A percentile compares a stretch with the other conserved stretches of the same genome.
These are phyloP conservation scores for Colletotrichum noveboracense DNA, from an alignment of 2,329 filamentous ascomycete genomes.

Conservation along the genomic window DNA sequence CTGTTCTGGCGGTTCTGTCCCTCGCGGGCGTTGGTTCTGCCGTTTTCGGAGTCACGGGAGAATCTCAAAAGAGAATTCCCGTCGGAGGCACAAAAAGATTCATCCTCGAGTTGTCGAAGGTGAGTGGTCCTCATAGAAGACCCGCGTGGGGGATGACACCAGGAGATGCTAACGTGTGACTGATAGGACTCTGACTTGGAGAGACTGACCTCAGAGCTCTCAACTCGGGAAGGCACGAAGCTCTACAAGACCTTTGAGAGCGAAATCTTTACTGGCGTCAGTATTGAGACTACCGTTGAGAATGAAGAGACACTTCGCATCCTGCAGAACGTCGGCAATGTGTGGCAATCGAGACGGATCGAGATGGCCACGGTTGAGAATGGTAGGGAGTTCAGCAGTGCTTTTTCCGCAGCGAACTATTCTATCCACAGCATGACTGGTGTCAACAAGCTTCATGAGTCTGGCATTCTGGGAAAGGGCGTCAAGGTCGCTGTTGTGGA, in stretches of 20 bases:
- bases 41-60: not conserved
- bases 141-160: rapidly evolving
- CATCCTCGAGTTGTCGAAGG: slow-evolving; percentile 14
- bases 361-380: not conserved
- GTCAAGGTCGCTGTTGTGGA: slow-evolving; percentile 44
- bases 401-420: slow-evolving; percentile 27
- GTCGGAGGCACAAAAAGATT: not conserved
- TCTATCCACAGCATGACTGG: slow-evolving; percentile 43
- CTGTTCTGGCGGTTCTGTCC: not conserved
- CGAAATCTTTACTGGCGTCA: slow-evolving; percentile 17
- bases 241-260: slow-evolving; percentile 12
- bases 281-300: not conserved
- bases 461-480: slow-evolving; percentile 41
- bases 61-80: not conserved
- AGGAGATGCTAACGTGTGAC: not conserved
- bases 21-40: not conserved
- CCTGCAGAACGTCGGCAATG: slow-evolving; percentile 3
- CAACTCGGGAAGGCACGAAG: not conserved
- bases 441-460: slow-evolving; percentile 40
- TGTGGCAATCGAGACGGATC: slow-evolving; percentile 15
- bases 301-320: slow-evolving; percentile 1
- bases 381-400: not conserved
- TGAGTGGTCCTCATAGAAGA: not conserved
- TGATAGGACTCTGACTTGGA: not conserved
- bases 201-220: not conserved